phyloP scores from a whole-genome alignment of 2,329 filamentous ascomycete species.

The Thelonectria discophora region DNA sequence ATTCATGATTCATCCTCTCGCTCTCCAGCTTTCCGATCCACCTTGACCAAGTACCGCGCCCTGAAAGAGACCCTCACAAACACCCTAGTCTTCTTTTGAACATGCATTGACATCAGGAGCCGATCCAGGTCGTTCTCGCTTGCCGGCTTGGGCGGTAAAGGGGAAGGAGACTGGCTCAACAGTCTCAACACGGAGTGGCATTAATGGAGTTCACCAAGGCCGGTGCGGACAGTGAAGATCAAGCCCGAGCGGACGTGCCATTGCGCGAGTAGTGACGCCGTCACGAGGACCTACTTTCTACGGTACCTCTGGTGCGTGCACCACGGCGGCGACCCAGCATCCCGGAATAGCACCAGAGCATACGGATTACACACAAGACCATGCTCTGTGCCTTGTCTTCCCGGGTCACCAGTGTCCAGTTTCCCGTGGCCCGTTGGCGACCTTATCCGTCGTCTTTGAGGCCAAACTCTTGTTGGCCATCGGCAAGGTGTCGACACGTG shows the following conservation, averaged over 20 bases:
- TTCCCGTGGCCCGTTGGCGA: not conserved
- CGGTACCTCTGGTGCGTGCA: slow-evolving; percentile 3
- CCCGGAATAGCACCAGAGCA: slow-evolving; percentile 11
- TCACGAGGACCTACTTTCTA: too few species aligned
- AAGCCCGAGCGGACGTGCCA: slow-evolving; percentile 7
- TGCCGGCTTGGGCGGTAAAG: slow-evolving; percentile 16
- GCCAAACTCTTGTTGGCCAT: not conserved
- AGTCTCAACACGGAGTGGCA: slow-evolving; percentile 7
- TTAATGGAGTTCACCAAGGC: not conserved
- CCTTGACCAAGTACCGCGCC: slow-evolving; percentile 5
- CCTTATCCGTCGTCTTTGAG: not conserved
- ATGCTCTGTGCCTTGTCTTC: not conserved
- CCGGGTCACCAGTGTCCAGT: not conserved
- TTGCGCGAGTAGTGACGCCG: slow-evolving; percentile 1
- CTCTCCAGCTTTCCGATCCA: slow-evolving; percentile 15
- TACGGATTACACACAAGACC: slow-evolving; percentile 2
- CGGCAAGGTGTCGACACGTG: not conserved
- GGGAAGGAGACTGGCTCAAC: not conserved
- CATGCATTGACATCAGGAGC: slow-evolving; percentile 13
- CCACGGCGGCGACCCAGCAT: slow-evolving; percentile 7
- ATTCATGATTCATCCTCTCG: not conserved
- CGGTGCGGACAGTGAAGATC: slow-evolving; percentile 5
- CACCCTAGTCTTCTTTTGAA: slow-evolving; percentile 18
- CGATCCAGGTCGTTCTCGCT: slow-evolving; percentile 2
- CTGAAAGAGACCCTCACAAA: slow-evolving; percentile 18